Percentiles rank a stretch among this genome's conserved stretches.
Evolutionary conservation across 2,329 filamentous ascomycete species (phyloP).

Genomic region (Arthrobotrys pseudoclavata): DNA sequence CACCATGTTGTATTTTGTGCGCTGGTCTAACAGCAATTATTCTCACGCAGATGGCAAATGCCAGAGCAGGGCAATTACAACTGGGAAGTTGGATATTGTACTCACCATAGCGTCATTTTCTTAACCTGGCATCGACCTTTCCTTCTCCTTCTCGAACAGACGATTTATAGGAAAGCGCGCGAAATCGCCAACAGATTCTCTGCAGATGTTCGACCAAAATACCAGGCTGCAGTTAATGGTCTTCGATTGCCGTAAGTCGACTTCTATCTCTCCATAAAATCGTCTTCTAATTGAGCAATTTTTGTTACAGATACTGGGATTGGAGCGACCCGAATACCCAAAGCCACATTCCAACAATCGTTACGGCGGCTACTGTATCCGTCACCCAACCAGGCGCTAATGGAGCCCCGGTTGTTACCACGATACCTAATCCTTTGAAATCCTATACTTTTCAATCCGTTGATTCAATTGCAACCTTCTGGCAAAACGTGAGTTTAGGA

Average conservation of each 20-base stretch:
- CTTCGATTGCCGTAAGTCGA: slow-evolving; percentile 62
- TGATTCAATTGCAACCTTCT: slow-evolving; percentile 41
- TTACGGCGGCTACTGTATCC: slow-evolving; percentile 39
- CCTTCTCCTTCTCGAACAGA: slow-evolving; percentile 63
- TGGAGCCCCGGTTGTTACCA: slow-evolving; percentile 38
- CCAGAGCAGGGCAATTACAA: slow-evolving; percentile 47
- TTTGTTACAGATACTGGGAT: slow-evolving; percentile 62
- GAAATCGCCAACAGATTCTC: slow-evolving; percentile 60
- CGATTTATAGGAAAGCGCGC: slow-evolving; percentile 49
- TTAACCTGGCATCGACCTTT: slow-evolving; percentile 64
- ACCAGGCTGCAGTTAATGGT: slow-evolving; percentile 57
- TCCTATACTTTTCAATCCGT: slow-evolving; percentile 37
- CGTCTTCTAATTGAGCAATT: not conserved
- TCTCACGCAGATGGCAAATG: slow-evolving; percentile 53
- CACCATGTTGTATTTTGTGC: not conserved
- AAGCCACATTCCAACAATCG: slow-evolving; percentile 57
- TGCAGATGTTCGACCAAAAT: slow-evolving; percentile 56
- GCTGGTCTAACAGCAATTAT: slow-evolving; percentile 10
- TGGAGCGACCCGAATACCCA: slow-evolving; percentile 60
- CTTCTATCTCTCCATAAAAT: not conserved
- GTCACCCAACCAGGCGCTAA: slow-evolving; percentile 54
- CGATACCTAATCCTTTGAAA: slow-evolving; percentile 53
- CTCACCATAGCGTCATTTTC: slow-evolving; percentile 63
- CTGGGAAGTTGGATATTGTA: slow-evolving; percentile 62
- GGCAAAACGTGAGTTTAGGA: slow-evolving; percentile 30